Conservation (phyloP, 225 moss, liverwort and hornwort genomes). For the Straminergon stramineum region DNA sequence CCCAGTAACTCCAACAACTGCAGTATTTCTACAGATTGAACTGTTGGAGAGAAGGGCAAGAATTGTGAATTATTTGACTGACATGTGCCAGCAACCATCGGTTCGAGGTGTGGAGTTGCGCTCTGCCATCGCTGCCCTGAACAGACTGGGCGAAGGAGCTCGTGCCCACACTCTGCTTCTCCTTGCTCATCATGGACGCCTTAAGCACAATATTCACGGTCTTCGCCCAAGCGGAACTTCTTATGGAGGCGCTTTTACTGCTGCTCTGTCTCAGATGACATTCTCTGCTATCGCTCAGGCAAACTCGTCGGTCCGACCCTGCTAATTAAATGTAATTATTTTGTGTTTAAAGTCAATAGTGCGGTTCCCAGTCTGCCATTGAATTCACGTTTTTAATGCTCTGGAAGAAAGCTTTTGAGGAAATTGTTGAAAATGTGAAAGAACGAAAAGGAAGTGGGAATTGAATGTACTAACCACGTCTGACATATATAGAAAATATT, state of each 20-base stretch:
- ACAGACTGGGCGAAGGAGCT: constrained; percentile 66
- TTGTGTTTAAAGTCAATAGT: background rate
- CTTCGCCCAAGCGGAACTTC: constrained; percentile 72
- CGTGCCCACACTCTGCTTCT: constrained; percentile 76
- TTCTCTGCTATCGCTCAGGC: constrained; percentile 86
- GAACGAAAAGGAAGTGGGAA: background rate
- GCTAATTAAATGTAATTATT: background rate
- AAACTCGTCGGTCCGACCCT: background rate
- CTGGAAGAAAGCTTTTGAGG: background rate
- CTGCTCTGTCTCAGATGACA: constrained; percentile 80
- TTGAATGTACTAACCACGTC: background rate
- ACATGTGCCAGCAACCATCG: constrained; percentile 51
- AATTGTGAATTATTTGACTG: constrained; percentile 65
- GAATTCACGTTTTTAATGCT: background rate
- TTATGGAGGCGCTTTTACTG: constrained; percentile 84
- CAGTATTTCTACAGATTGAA: constrained; percentile 35
- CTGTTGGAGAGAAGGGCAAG: constrained; percentile 53
- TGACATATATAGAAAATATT: background rate
- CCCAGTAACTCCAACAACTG: background rate
- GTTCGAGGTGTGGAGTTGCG: constrained; percentile 67
- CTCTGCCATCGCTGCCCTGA: constrained; percentile 38
- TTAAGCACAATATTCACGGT: constrained; percentile 60
- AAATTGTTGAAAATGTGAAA: background rate
- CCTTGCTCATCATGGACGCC: constrained; percentile 62
- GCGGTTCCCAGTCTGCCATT: background rate